A percentile compares a stretch with the other conserved stretches of the same genome.
phyloP scores from a whole-genome alignment of 208 protist genomes.

The Herpetomonas muscarum region DNA sequence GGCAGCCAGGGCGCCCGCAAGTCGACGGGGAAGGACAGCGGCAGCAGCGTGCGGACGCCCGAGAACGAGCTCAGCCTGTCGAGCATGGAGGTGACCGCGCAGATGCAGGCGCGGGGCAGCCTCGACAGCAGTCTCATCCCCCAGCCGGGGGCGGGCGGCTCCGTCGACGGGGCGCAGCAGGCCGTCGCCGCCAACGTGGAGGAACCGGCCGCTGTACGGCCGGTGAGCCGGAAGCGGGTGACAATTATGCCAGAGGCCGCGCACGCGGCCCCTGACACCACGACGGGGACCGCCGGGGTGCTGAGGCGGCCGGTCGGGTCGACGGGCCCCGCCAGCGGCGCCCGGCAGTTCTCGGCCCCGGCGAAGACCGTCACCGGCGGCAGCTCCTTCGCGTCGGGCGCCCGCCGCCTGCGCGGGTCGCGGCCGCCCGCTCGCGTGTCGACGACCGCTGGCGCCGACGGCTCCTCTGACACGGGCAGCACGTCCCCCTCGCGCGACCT shows the following conservation, averaged over 20 bases:
- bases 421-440: not conserved
- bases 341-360: no score
- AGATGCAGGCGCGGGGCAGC: not conserved
- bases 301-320: no score
- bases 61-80: not conserved
- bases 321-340: no score
- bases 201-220: no score
- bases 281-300: no score
- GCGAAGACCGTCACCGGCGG: no score
- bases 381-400: no score
- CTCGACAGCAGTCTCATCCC: not conserved
- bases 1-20: not conserved
- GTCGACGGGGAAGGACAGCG: not conserved
- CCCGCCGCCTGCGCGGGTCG: no score
- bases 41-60: not conserved
- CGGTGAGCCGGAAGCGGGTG: no score
- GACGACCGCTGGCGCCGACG: not conserved
- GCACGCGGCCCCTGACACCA: no score
- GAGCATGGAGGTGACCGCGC: not conserved
- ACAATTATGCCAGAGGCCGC: no score
- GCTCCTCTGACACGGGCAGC: not conserved
- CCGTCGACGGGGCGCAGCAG: not conserved
- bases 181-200: slow-evolving; percentile 1
- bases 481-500: slow-evolving; percentile 19
- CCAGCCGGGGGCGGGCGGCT: not conserved